Percentiles rank a stretch among this genome's conserved stretches.
Evolutionary conservation across 164 flowering plant genomes (phyloP).

Genomic region (Magnolia changhungtana): DNA sequence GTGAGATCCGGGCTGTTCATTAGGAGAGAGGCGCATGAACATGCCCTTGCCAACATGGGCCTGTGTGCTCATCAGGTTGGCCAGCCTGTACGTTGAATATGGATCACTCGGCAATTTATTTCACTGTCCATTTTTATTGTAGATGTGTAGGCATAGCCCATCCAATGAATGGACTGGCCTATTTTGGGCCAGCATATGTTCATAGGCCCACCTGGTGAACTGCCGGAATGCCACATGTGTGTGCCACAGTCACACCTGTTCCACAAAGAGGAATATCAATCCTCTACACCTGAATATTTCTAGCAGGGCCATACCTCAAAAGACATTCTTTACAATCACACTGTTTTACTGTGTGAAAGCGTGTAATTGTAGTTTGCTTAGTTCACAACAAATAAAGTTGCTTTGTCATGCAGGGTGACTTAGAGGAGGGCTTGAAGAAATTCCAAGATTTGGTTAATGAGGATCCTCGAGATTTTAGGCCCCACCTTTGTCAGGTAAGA

Average conservation of each 20-base stretch:
- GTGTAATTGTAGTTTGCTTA: background rate
- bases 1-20: background rate
- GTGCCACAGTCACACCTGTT: background rate
- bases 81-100: background rate
- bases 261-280: background rate
- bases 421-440: slow-evolving; percentile 63
- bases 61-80: background rate
- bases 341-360: background rate
- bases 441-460: slow-evolving; percentile 68
- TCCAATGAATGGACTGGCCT: no score
- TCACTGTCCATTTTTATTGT: background rate
- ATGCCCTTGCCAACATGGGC: background rate
- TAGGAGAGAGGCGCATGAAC: background rate
- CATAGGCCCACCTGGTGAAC: background rate
- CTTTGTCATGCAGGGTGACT: slow-evolving; percentile 53
- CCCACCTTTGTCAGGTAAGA: slow-evolving; percentile 87
- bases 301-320: background rate
- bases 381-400: background rate
- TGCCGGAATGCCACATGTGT: background rate
- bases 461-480: slow-evolving; percentile 90
- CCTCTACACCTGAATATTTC: background rate
- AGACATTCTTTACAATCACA: background rate
- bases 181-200: no score
- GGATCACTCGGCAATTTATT: background rate
- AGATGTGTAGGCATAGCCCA: background rate